Base-by-base conservation (phyloP, 176 grass and related monocot species). In the Otatea glauca region DNA sequence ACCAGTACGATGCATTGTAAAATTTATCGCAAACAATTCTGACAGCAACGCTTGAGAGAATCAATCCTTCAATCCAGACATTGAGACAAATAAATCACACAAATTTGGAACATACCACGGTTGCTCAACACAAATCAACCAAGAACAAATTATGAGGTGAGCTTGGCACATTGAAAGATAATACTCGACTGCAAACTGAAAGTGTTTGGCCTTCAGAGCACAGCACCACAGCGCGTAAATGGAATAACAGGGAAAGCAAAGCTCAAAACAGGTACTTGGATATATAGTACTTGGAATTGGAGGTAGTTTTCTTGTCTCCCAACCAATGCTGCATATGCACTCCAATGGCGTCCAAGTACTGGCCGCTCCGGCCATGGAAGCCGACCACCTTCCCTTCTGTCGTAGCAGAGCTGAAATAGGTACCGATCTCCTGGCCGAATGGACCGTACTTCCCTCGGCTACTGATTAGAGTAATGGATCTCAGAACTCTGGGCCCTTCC, bases 291-390 rank as follows among this genome's bases (percentile, higher is more conserved):
- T 90, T 98, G 4, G 86, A 83, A 2, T 27, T 86, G 78, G 83
- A 17, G 4, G 71, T 66, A 13, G 59, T 18, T 0, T 90, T 94
- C 49, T 71, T 85, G 79, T 95, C 89, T 6, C 96, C 93, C 23
- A 94, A 32, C 96, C 93, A 99, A 12, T 96, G 96, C 68, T 96
- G 96, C 93, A 92, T 98, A 42, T 98, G 93, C 45, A 98, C 91
- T 1, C 91, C 96, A 44, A 98, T 91, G 43, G 96, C 91, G 77
- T 98, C 93, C 65, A 98, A 48, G 83, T 89, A 96, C 61, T 72
- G n/a, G 44, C 80, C 84, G 70, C 93, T 92, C 58, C 96, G 82
- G 59, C 93, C 96, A 50, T 98, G 96, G 79, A 98, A 98, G n/a
- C 96, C 91, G 10, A 96, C 93, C 39, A 94, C 89, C 80, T 98